These are phyloP conservation scores for Mucor velutinosus DNA, from an alignment of 371 early-diverging fungal species.

Conservation along the genomic window DNA sequence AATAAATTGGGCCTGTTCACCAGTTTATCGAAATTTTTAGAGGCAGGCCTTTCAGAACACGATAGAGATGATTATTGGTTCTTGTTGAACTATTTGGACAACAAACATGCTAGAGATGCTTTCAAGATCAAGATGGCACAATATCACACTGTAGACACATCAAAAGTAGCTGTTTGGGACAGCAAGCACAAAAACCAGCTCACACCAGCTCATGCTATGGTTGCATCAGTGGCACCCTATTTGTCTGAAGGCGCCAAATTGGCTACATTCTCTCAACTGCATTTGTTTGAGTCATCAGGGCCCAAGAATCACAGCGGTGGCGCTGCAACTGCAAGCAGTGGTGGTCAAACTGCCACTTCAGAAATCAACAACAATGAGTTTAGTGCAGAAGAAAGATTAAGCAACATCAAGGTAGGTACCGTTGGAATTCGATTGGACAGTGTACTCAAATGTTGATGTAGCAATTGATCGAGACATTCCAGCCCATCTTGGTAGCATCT, in stretches of 20 bases:
- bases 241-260: constrained; percentile 17
- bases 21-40: constrained; percentile 43
- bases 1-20: constrained; percentile 39
- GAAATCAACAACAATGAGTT: constrained; percentile 20
- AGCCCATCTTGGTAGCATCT: constrained; percentile 66
- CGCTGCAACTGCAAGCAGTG: constrained; percentile 4
- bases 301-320: constrained; percentile 10
- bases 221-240: constrained; percentile 20
- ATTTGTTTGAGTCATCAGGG: constrained; percentile 44
- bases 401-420: constrained; percentile 22
- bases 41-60: constrained; percentile 43
- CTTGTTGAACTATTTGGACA: constrained; percentile 50
- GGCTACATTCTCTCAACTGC: constrained; percentile 31
- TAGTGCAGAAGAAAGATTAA: constrained; percentile 26
- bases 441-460: not conserved
- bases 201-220: constrained; percentile 23
- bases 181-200: constrained; percentile 12
- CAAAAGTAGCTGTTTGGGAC: constrained; percentile 22
- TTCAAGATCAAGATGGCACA: constrained; percentile 36
- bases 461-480: constrained; percentile 54
- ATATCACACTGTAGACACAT: constrained; percentile 1
- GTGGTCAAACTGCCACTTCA: constrained; percentile 7
- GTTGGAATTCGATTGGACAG: not conserved
- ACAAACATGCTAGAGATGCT: constrained; percentile 44
- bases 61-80: constrained; percentile 52